Conservation (phyloP, 495 filamentous ascomycete species). For the Talaromyces thailandensis region DNA sequence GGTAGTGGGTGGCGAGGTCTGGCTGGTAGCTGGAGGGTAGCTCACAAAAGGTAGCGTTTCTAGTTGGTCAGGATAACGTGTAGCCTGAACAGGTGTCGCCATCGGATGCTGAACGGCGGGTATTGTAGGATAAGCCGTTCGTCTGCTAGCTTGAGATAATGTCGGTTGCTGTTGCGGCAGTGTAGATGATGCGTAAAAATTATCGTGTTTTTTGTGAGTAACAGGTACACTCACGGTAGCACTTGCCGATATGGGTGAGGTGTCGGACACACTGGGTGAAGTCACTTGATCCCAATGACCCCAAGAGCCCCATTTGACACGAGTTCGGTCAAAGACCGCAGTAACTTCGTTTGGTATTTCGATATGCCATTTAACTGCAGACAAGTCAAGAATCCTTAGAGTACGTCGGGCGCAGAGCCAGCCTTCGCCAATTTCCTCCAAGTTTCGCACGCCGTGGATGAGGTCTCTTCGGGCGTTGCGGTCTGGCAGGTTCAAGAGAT, state of each 20-base stretch:
- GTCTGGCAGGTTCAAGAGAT: slow-evolving; percentile 85
- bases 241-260: slow-evolving; percentile 14
- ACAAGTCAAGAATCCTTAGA: slow-evolving; percentile 71
- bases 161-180: slow-evolving; percentile 3
- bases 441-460: slow-evolving; percentile 78
- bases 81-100: neutral
- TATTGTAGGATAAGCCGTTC: neutral
- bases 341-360: slow-evolving; percentile 78
- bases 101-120: neutral
- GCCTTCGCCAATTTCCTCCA: slow-evolving; percentile 92
- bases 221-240: slow-evolving; percentile 4
- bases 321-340: slow-evolving; percentile 57
- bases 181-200: slow-evolving; percentile 10
- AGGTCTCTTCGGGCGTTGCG: slow-evolving; percentile 84
- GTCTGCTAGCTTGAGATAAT: neutral
- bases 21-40: neutral
- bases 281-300: slow-evolving; percentile 34
- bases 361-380: slow-evolving; percentile 83
- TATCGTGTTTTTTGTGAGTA: slow-evolving; percentile 11
- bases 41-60: neutral
- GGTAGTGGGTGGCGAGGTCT: neutral
- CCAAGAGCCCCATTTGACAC: slow-evolving; percentile 45
- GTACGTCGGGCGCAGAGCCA: slow-evolving; percentile 89
- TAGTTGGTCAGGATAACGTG: neutral
- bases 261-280: slow-evolving; percentile 26